Evolutionary conservation across 345 rosid species (phyloP), one percentile per base, ranked within the genome.

Genomic region (Bruguiera gymnorhiza): DNA sequence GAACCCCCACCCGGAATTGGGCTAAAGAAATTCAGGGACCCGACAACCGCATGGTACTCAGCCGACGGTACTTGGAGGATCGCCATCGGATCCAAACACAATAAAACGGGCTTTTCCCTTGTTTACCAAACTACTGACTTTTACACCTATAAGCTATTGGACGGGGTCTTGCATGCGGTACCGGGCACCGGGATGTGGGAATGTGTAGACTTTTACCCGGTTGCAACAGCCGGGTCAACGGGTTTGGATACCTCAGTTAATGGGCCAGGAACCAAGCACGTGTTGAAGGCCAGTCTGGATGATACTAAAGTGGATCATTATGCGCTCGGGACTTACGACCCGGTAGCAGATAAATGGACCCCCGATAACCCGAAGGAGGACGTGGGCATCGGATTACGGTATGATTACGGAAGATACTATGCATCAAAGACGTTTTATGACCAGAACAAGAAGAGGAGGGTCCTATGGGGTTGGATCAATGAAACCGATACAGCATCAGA

Each of bases 121-220:
- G 80, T 90, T 20, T 95, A 92, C 73, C 75, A 86, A 76, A 95
- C 99, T 0, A 73, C 82, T 1, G 74, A 95, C 48, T 95, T 95
- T 34, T 81, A 68, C 1, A 70, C 81, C 0, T 92, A 53, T 68
- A 73, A 81, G 65, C 71, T 81, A 9, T 24, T 83, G 31, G 88
- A 84, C 6, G 78, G 83, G 7, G 32, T 79, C 30, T 76, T 95
- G 76, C 97, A 95, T 70, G 76, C 76, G 4, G 99, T 95, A 29
- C 85, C 85, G 32, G 86, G 88, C 19, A 95, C 97, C 9, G 97
- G 99, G n/a, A 90, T 90, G 99, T 95, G 99, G 99, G 99, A 95
- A 83, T 95, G 97, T 31, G 87, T 95, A 56, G 98, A 92, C 76
- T 87, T 95, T 70, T 95, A 88, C 73, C 99, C 99, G 3, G 89